Evolutionary conservation across 2,329 filamentous ascomycete genomes (phyloP), one percentile per base, ranked within the genome.

Genomic region (Xylaria sp.): DNA sequence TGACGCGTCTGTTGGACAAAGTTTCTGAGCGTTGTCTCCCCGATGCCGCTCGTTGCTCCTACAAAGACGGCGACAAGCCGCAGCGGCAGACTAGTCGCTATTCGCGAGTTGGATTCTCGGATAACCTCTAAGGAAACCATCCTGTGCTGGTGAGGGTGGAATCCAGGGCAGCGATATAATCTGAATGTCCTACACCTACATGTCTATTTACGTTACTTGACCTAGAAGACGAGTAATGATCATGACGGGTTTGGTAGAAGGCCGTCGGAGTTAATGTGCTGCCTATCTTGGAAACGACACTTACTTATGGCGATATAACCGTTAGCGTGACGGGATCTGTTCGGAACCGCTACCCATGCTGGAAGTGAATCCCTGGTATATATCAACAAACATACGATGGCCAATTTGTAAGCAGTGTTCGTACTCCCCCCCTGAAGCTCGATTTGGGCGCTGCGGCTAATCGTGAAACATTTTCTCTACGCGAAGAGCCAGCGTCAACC

Each of bases 11-110:
- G 73, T 25, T 60, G 39, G 34, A 51, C 50, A 81, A 80, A 12
- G 81, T 80, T 50, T 61, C 82, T 84, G 18, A 88, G 76, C 0
- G 85, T 82, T 13, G 81, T 76, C 68, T 85, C 80, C 8, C 86
- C 86, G 52, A 89, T 87, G n/a, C 87, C 87, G 46, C 82, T 82
- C 3, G 86, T 89, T 34, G 83, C 87, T 41, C 87, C 86, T 3
- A 86, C 82, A 65, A 88, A 88, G 32, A 87, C 81, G 54, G 82
- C 84, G 3, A 85, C 81, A 3, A 84, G 72, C 5, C 77, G 78
- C 5, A 72, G 18, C 28, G 74, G 71, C 46, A 78, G 63, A 62
- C 70, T 55, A 23, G 67, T 68, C 46, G 73, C 75, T 72, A 82
- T 78, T n/a, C 73, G 71, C 8, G 71, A 73, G 70, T 84, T 84